Evolutionary conservation across 2,329 filamentous ascomycete genomes (phyloP).

Genomic region (Diplodia scrobiculata): DNA sequence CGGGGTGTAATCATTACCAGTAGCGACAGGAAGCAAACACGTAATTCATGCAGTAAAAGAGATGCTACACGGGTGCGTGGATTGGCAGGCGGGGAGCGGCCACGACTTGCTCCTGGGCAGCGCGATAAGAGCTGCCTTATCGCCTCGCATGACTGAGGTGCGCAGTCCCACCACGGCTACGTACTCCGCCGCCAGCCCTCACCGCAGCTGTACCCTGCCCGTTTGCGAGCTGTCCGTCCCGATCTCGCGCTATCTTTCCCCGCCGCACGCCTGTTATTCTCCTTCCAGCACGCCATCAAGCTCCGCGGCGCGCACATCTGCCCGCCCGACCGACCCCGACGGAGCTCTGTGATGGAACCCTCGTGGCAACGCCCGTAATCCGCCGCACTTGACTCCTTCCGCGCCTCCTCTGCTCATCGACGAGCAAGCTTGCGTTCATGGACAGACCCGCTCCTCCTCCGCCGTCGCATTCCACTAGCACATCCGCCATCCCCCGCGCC

Average conservation of each 20-base stretch:
- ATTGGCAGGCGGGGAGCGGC: not conserved
- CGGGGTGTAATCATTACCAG: slow-evolving; percentile 17
- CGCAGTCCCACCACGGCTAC: not conserved
- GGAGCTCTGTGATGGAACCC: slow-evolving; percentile 20
- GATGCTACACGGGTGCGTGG: not conserved
- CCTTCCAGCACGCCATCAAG: not conserved
- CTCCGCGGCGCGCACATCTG: not conserved
- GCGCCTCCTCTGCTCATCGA: not conserved
- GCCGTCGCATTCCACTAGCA: slow-evolving; percentile 1
- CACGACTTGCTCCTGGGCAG: not conserved
- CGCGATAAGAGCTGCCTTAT: slow-evolving; percentile 17
- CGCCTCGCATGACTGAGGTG: slow-evolving; percentile 12
- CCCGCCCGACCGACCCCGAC: slow-evolving; percentile 5
- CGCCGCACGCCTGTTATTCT: not conserved
- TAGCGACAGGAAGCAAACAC: slow-evolving; percentile 16
- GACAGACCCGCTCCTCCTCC: slow-evolving; percentile 11
- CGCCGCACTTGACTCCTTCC: not conserved
- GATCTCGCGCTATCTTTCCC: not conserved
- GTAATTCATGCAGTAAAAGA: slow-evolving; percentile 18
- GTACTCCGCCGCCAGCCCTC: slow-evolving; percentile 8
- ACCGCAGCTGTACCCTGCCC: slow-evolving; percentile 18
- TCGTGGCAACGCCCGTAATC: slow-evolving; percentile 11
- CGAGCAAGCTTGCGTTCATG: slow-evolving; percentile 20
- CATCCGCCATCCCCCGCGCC: slow-evolving; percentile 18
- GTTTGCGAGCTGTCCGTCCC: not conserved